These are phyloP conservation scores for Cryphonectria parasitica DNA, from an alignment of 2,329 filamentous ascomycete species.

Conservation along the genomic window DNA sequence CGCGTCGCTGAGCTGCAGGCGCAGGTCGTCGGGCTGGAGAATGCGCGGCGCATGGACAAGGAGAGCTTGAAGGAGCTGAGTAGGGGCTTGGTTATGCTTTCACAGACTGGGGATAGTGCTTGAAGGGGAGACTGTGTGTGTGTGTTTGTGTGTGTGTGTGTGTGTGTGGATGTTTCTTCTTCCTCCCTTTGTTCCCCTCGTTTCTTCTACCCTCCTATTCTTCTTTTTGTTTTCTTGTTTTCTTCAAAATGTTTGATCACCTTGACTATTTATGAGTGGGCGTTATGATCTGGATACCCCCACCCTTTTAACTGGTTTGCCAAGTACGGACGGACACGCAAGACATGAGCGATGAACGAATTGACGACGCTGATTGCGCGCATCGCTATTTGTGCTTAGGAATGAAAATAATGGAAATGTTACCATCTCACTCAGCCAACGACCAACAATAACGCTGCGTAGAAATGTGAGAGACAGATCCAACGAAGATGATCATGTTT, in stretches of 20 bases:
- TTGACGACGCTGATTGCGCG: not conserved
- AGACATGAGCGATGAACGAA: not conserved
- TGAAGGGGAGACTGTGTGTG: not conserved
- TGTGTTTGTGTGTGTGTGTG: too few species aligned
- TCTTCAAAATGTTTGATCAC: not conserved
- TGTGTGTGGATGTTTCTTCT: not conserved
- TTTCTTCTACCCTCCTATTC: not conserved
- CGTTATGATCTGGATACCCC: not conserved
- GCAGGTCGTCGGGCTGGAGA: slow-evolving; percentile 45
- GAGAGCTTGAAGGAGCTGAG: slow-evolving; percentile 28
- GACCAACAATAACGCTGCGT: not conserved
- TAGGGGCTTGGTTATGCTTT: slow-evolving; percentile 21
- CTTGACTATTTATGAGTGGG: not conserved
- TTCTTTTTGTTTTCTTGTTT: not conserved
- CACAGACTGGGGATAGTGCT: slow-evolving; percentile 11
- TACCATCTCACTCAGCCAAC: not conserved
- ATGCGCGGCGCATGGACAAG: slow-evolving; percentile 29
- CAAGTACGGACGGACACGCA: not conserved
- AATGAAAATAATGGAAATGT: not conserved
- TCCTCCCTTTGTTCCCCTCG: not conserved
- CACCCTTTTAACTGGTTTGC: not conserved
- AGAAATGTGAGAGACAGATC: not conserved
- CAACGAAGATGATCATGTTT: not conserved
- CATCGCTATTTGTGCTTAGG: not conserved
- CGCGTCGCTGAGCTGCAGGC: slow-evolving; percentile 43